A percentile compares a stretch with the other conserved stretches of the same genome.
Conservation (phyloP, 2,329 filamentous ascomycete species). For the Sporothrix dimorphospora region DNA sequence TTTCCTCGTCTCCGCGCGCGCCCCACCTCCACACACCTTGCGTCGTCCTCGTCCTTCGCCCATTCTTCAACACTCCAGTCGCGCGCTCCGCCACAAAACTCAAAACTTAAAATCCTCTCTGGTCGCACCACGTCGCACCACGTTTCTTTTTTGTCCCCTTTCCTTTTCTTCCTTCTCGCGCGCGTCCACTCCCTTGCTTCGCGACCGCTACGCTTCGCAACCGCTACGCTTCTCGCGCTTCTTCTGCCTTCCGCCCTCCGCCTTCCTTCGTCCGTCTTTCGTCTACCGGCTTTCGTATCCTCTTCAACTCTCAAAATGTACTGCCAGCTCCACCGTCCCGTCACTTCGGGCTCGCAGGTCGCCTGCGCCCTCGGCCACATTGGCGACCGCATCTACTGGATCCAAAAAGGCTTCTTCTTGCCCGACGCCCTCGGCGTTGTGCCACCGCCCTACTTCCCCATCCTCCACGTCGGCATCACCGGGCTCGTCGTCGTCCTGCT, state of each 20-base stretch:
- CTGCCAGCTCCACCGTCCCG: slow-evolving; percentile 29
- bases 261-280: neutral
- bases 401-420: slow-evolving; percentile 28
- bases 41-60: neutral
- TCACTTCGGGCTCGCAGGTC: slow-evolving; percentile 26
- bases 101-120: neutral
- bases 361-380: slow-evolving; percentile 28
- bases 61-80: slow-evolving; percentile 5
- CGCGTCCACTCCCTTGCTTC: neutral
- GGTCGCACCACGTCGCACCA: neutral
- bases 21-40: slow-evolving; percentile 2
- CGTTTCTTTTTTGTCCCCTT: neutral
- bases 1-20: neutral
- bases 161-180: neutral
- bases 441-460: slow-evolving; percentile 30
- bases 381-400: slow-evolving; percentile 29
- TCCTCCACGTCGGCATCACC: slow-evolving; percentile 29
- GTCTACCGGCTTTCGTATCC: neutral
- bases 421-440: slow-evolving; percentile 29
- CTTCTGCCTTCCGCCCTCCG: neutral
- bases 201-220: slow-evolving; percentile 7
- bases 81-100: neutral
- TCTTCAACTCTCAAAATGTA: slow-evolving; percentile 21
- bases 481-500: slow-evolving; percentile 17
- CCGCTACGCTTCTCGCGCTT: neutral